Conservation (phyloP, 2,329 filamentous ascomycete genomes). For the Colletotrichum tropicale region DNA sequence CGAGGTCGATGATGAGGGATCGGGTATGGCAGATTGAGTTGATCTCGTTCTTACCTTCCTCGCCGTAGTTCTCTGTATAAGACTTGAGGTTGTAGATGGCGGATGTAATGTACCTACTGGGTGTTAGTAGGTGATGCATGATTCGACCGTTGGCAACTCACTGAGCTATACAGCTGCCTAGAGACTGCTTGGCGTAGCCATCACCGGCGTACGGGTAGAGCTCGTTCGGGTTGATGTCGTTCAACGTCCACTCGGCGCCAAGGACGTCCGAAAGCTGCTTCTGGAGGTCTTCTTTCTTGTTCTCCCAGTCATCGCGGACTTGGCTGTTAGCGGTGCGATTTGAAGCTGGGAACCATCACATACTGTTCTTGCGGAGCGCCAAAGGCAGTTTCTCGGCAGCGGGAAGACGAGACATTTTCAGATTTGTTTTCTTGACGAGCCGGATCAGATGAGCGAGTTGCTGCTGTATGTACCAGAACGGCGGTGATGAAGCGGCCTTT, state of each 20-base stretch:
- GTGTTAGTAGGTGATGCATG: neutral
- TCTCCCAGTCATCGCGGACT: constrained; percentile 60
- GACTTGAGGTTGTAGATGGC: constrained; percentile 44
- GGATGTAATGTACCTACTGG: constrained; percentile 46
- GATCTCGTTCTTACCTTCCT: constrained; percentile 47
- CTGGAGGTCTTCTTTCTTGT: constrained; percentile 48
- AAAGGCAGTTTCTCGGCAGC: constrained; percentile 56
- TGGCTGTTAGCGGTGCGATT: constrained; percentile 3
- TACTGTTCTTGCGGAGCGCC: constrained; percentile 56
- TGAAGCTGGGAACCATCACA: neutral
- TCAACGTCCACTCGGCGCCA: constrained; percentile 52
- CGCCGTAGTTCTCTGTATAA: constrained; percentile 39
- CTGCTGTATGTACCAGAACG: neutral
- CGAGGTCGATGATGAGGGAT: constrained; percentile 49
- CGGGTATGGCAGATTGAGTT: constrained; percentile 50
- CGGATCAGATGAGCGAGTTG: neutral
- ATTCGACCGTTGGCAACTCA: constrained; percentile 28
- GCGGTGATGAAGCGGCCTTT: neutral
- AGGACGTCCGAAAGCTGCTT: constrained; percentile 47
- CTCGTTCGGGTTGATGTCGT: constrained; percentile 47
- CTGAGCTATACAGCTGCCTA: constrained; percentile 48
- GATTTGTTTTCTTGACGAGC: neutral
- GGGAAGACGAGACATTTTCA: constrained; percentile 41
- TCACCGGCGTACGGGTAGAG: constrained; percentile 52
- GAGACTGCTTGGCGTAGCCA: constrained; percentile 42